Base-by-base conservation (phyloP, 805 yeast genomes). In the Nakazawaea ishiwadae region DNA sequence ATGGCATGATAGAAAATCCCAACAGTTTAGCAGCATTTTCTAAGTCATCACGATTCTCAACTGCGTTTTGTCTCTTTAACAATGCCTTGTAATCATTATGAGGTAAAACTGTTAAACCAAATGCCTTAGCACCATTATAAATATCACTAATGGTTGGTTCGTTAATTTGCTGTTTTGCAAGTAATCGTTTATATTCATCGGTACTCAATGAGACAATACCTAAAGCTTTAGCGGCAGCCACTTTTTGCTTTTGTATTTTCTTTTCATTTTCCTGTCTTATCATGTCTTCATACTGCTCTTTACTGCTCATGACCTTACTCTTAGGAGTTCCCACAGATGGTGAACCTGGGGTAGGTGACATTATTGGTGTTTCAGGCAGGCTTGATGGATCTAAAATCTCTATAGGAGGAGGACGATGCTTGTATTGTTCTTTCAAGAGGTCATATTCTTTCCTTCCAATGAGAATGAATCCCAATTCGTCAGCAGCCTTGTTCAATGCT, bases 61-160 rank as follows among this genome's bases (percentile, higher is more conserved):
- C 27, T 17, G n/a, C 4, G 9, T 15, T 10, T 44, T 45, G 16
- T 29, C 51, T 57, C 31, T 55, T 59, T 37, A 68, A 45, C 17
- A 71, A 49, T 1, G 51, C 40, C 35, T 55, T 58, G 48, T 69
- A 73, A 42, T 73, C 78, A 0, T 68, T 74, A 5, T 56, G 48
- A 1, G 77, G 66, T 32, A 75, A 47, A 1, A 74, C 68, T 2
- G 69, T 60, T 37, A 75, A 51, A 7, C 68, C 67, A 48, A 69
- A 68, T 12, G 55, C 55, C 51, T 63, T 66, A 4, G 80, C 73
- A 16, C 36, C 39, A 23, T 42, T 42, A 20, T 42, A 42, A 11
- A 41, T 36, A 19, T 38, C 44, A 33, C 40, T 42, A 12, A 38
- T 41, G 11, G 44, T 45, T 9, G 43, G 45, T 8, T 37, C 42